Base-by-base conservation (phyloP, 192 early-diverging fungal genomes). In the Umbelopsis sp. region DNA sequence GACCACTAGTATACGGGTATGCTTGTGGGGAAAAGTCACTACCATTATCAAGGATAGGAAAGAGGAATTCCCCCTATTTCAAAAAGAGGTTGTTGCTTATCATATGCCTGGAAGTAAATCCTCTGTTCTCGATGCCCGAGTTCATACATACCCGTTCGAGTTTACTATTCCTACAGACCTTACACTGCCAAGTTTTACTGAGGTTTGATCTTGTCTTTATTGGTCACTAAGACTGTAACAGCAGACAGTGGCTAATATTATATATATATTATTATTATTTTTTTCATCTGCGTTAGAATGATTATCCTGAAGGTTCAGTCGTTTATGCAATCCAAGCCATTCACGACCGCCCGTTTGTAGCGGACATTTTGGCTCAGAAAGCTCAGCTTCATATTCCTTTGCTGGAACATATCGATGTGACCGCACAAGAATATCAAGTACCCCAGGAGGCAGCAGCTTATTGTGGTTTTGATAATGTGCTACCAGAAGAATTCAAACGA, bases 301-400 rank as follows among this genome's bases (percentile, higher is more conserved):
- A 62, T 32, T 62, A 62, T 62, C 56, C 56, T 16, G 66, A 67
- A 45, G 66, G 43, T n/a, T 24, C 38, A 0, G 41, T 67, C 43
- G 24, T 43, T 29, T 67, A 67, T 67, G 45, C 45, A 12, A 67
- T 67, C 21, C 66, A 47, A 8, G 66, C 66, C 16, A 67, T 67
- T 25, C 66, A 45, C 45, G 66, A 67, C 38, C 36, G 66, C 17
- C 66, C 66, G 26, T 67, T 67, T 45, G 66, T 67, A 67, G 43
- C 66, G 6, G 66, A 67, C 38, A 67, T 47, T 9, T 4, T 67
- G 66, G 38, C 66, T 67, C 45, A 44, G 26, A 67, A 47, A 45
- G 66, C 66, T 25, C 43, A 67, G 45, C 66, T 67, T 20, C 38
- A 67, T 24, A 43, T 67, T 67, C 66, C 66, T 45, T 22, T 67